Evolutionary conservation across 345 rosid species (phyloP).

Genomic region (Melaleuca alternifolia): DNA sequence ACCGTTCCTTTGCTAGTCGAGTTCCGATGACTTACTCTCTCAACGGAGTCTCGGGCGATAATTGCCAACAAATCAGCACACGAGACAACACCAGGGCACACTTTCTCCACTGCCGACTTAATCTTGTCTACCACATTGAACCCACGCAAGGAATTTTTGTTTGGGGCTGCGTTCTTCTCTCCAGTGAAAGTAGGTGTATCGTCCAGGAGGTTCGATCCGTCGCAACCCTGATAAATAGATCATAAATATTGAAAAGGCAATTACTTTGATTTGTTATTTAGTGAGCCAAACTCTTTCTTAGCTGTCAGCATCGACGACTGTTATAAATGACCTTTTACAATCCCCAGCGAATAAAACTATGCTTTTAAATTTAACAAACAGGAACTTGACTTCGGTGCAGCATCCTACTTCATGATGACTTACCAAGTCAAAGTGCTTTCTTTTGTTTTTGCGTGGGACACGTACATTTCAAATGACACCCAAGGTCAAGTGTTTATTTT

Average conservation of each 20-base stretch:
- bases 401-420: not conserved
- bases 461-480: no score
- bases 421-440: not conserved
- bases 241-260: not conserved
- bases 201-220: constrained; percentile 39
- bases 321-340: not conserved
- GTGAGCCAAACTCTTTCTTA: not conserved
- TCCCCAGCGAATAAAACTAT: not conserved
- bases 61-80: constrained; percentile 49
- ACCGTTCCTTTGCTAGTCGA: not conserved
- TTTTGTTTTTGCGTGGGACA: not conserved
- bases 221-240: constrained; percentile 37
- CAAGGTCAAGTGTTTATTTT: not conserved
- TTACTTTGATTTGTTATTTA: not conserved
- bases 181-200: constrained; percentile 34
- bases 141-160: constrained; percentile 30
- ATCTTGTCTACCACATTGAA: constrained; percentile 30
- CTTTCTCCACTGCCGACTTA: constrained; percentile 31
- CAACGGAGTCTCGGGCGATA: constrained; percentile 41
- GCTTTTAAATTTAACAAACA: not conserved
- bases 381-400: not conserved
- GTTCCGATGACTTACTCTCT: constrained; percentile 5
- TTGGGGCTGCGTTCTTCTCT: constrained; percentile 44
- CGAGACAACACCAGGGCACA: constrained; percentile 39
- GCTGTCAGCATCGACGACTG: not conserved